Evolutionary conservation across 164 flowering plant genomes (phyloP).

Genomic region (Vitis amurensis): DNA sequence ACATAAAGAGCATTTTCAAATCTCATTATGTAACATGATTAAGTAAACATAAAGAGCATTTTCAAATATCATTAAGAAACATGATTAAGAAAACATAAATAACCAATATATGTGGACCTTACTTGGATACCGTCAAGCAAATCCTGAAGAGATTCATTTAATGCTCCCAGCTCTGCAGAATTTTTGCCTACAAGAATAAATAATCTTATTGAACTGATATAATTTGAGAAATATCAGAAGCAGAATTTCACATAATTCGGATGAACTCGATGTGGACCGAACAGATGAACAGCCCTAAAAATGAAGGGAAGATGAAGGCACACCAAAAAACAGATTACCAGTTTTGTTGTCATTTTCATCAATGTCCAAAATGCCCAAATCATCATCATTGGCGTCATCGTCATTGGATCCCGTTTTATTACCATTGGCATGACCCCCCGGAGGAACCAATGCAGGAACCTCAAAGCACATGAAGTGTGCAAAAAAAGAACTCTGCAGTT

Average conservation of each 20-base stretch:
- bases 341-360: slow-evolving; percentile 82
- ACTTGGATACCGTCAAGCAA: slow-evolving; percentile 97
- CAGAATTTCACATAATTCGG: not conserved
- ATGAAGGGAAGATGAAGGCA: no score
- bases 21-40: not conserved
- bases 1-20: not conserved
- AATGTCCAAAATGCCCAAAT: slow-evolving; percentile 90
- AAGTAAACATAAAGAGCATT: not conserved
- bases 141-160: slow-evolving; percentile 89
- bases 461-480: slow-evolving; percentile 99
- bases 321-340: slow-evolving; percentile 32
- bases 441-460: slow-evolving; percentile 91
- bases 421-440: slow-evolving; percentile 60
- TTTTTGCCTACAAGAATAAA: slow-evolving; percentile 50
- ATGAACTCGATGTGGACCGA: not conserved
- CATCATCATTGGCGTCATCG: slow-evolving; percentile 72
- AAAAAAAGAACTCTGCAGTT: slow-evolving; percentile 93
- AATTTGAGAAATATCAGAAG: not conserved
- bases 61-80: not conserved
- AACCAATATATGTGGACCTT: slow-evolving; percentile 15
- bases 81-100: not conserved
- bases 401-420: slow-evolving; percentile 43
- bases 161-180: slow-evolving; percentile 67
- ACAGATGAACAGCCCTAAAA: no score
- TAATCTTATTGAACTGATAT: not conserved